phyloP scores from a whole-genome alignment of 1,284 basidiomycete genomes.

The Sutorius eximius region DNA sequence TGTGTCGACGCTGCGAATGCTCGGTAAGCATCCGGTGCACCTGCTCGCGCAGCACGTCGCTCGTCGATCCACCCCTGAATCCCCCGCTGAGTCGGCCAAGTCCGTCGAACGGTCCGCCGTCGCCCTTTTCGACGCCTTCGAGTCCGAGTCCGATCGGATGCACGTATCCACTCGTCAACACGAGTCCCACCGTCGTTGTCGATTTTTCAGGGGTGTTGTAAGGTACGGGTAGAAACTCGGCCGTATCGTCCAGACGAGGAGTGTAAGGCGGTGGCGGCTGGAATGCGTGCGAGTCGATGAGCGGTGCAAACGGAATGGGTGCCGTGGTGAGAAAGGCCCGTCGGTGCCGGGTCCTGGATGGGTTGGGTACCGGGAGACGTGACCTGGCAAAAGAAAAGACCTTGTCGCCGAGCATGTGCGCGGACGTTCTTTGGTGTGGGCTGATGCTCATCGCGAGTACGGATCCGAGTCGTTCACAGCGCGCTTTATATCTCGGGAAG shows the following conservation, averaged over 20 bases:
- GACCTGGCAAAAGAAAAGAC: conserved; percentile 25
- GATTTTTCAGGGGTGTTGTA: conserved; percentile 27
- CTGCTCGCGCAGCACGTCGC: conserved; percentile 16
- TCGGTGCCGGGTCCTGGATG: conserved; percentile 13
- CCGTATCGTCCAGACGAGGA: conserved; percentile 7
- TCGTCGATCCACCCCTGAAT: conserved; percentile 13
- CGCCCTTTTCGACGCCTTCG: conserved; percentile 23
- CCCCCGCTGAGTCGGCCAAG: conserved; percentile 31
- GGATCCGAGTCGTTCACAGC: no score
- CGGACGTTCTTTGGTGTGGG: conserved; percentile 13
- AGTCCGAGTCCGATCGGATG: conserved; percentile 27
- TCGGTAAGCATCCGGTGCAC: conserved; percentile 22
- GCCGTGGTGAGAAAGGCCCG: conserved; percentile 15
- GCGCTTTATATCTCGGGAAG: conserved; percentile 9
- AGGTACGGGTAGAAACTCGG: conserved; percentile 20
- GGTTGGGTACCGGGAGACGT: conserved; percentile 22
- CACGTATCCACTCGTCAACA: neutral
- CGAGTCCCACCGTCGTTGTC: neutral
- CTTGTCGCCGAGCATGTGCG: conserved; percentile 14
- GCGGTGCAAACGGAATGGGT: conserved; percentile 30
- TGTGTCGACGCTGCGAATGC: conserved; percentile 18
- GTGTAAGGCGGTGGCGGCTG: conserved; percentile 30
- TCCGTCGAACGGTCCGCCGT: conserved; percentile 29
- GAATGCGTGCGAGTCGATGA: conserved; percentile 27
- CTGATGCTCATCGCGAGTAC: conserved; percentile 10